Base-by-base conservation (phyloP, 2,329 filamentous ascomycete species). In the Phaeosphaeriaceae sp. region DNA sequence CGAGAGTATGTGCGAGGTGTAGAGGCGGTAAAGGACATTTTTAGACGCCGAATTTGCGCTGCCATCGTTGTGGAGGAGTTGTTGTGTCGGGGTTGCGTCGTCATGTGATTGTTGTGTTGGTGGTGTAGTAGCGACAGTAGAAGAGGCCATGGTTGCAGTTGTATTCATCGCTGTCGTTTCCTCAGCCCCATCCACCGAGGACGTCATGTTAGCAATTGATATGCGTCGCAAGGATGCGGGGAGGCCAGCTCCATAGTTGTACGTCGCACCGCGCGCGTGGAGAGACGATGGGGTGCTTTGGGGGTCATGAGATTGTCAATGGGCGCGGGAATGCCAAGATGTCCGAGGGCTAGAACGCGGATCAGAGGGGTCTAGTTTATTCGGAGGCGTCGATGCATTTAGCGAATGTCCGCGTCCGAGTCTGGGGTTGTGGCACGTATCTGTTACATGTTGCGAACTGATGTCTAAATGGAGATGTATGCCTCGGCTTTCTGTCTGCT, bases 1-100 rank as follows among this genome's bases (percentile, higher is more conserved):
- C 0, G 81, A 82, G 1, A 83, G 75, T 33, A 78, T 76, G 54
- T 84, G 82, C 1, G 82, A 83, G 17, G 74, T 50, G 61, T 82
- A 84, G 6, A 84, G 72, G 20, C 65, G 70, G 56, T 63, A 70
- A 25, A 76, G 61, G 7, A 75, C 62, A 11, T 56, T 52, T 54
- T 53, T 63, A 6, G 36, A 41, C 5, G 6, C 36, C 36, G 41
- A 3, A 44, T 4, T 19, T 20, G n/a, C 11, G 41, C 13, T 41
- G 13, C 58, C 22, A 54, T 49, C 51, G 40, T 53, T 24, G 47
- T n/a, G 48, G 17, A 44, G 25, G 25, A 6, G 11, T 31, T 31
- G 6, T 31, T 31, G 25, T 31, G 25, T 31, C 25, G 25, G 25
- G 6, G 11, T 6, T 36, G 31, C 13, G 3, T 36, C 31, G 31